These are phyloP conservation scores for Teratosphaeria destructans DNA, from an alignment of 2,329 filamentous ascomycete genomes.

Conservation along the genomic window DNA sequence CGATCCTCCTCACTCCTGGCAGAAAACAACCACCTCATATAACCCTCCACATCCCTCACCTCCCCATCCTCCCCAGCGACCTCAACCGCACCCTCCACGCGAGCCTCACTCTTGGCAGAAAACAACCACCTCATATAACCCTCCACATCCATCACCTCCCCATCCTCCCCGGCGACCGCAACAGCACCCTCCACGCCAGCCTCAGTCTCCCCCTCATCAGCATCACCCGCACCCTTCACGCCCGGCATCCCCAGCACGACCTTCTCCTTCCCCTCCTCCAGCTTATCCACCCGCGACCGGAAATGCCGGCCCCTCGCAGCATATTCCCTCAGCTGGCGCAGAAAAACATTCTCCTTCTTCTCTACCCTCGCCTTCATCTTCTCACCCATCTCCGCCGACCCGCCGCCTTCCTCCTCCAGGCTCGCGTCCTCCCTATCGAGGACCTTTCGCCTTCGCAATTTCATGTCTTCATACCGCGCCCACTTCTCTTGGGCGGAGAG, in stretches of 20 bases:
- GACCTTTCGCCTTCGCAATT: conserved; percentile 44
- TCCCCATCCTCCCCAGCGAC: neutral
- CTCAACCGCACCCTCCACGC: neutral
- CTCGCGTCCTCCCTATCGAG: conserved; percentile 32
- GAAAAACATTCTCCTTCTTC: conserved; percentile 38
- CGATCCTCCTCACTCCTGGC: neutral
- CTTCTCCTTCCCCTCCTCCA: conserved; percentile 41
- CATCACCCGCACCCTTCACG: neutral
- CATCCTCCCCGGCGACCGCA: neutral
- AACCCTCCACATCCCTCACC: conserved; percentile 17
- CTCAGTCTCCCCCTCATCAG: neutral
- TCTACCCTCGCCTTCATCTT: conserved; percentile 24
- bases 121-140: conserved; percentile 9
- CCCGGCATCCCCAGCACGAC: conserved; percentile 19
- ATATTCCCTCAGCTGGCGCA: conserved; percentile 33
- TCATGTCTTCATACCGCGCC: conserved; percentile 46
- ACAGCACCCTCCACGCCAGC: neutral
- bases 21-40: conserved; percentile 20
- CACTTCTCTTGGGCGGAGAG: conserved; percentile 30
- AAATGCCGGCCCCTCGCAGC: conserved; percentile 49
- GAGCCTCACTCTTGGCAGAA: neutral
- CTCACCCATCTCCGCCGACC: conserved; percentile 1
- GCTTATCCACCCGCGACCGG: conserved; percentile 44
- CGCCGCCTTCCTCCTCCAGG: conserved; percentile 24
- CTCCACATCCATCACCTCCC: conserved; percentile 13